A percentile compares a stretch with the other conserved stretches of the same genome.
Conservation (phyloP, 108 stramenopile species). For the Schizochytrium sp. region DNA sequence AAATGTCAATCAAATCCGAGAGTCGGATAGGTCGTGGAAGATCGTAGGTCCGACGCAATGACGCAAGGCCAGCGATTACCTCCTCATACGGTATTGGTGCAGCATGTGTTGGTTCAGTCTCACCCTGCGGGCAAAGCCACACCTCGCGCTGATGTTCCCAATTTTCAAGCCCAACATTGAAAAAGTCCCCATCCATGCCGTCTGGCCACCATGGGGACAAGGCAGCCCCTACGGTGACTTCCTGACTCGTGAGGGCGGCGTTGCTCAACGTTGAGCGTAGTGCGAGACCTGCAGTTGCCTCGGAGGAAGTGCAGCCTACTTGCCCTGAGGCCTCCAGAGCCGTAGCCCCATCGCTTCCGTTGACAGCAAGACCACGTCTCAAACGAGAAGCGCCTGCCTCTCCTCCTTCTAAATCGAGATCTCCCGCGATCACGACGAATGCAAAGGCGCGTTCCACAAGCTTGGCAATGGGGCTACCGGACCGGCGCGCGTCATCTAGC, state of each 20-base stretch:
- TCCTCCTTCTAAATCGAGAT: not conserved
- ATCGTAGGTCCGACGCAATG: not conserved
- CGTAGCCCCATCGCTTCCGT: not conserved
- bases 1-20: not conserved
- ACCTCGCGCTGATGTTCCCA: not conserved
- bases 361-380: not conserved
- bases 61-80: not conserved
- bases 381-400: too few relatives aligned
- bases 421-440: not conserved
- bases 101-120: not conserved
- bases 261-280: not conserved
- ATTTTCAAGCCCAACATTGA: not conserved
- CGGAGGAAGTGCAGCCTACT: too few relatives aligned
- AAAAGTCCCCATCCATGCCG: not conserved
- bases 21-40: not conserved
- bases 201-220: slow-evolving; percentile 1
- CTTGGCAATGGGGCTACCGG: not conserved
- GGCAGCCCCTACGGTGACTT: not conserved
- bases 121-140: not conserved
- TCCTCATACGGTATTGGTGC: not conserved
- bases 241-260: not conserved
- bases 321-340: too few relatives aligned
- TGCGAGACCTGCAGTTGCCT: not conserved
- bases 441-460: not conserved
- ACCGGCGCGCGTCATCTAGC: not conserved